Evolutionary conservation across 305 asterid species (phyloP), one percentile per base, ranked within the genome.

Genomic region (Striga hermonthica): DNA sequence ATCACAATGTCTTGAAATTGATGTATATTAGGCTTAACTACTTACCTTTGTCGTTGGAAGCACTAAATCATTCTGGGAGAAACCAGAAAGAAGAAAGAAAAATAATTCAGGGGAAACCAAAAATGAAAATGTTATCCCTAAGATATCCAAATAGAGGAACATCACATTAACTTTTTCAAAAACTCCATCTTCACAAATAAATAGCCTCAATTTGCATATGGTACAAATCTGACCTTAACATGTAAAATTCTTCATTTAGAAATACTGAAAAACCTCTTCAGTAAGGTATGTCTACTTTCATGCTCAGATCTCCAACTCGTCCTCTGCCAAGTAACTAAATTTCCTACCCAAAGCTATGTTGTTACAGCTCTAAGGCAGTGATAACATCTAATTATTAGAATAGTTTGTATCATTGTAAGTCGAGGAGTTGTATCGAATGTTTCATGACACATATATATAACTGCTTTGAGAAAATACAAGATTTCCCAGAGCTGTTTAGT

Each of bases 151-250:
- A 55, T 9, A 55, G 14, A 55, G 40, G 28, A 39, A 59, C 13
- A 67, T 48, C 49, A 16, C 35, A 43, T 9, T 57, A 13, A 52
- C 60, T 49, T 22, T 9, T 8, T 40, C 39, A 35, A 15, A 13
- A 28, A 69, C 56, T 61, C 60, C 59, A 53, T 41, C 49, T 60
- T 62, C 44, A 9, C n/a, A n/a, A n/a, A n/a, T 10, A 60, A 50
- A 50, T 14, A 40, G 16, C 54, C 55, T 49, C 39, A 22, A 49
- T 37, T 34, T 49, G 60, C 67, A 49, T 58, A 40, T 58, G 47
- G 31, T 13, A 45, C 35, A 57, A 47, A 36, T 48, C 0, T 16
- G 37, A 48, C 59, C 35, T 43, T 10, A 59, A 31, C 11, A 37
- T 16, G 44, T 5, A 63, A 16, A 37, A 16, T 56, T 64, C 57